These are phyloP conservation scores for Sanghuangporus sanghuang DNA, from an alignment of 1,284 basidiomycete species.

Conservation along the genomic window DNA sequence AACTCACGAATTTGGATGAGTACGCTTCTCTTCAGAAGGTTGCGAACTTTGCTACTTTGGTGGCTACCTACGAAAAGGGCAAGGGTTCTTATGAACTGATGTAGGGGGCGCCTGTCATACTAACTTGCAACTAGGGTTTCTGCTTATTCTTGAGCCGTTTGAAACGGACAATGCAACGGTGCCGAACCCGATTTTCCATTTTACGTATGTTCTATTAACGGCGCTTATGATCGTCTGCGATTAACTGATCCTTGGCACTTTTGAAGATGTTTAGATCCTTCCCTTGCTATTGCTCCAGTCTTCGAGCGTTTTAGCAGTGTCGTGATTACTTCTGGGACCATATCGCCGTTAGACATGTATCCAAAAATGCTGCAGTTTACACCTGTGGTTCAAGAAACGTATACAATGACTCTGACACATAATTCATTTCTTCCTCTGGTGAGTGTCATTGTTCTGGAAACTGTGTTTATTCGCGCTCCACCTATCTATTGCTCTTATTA, in stretches of 20 bases:
- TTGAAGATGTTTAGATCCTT: conserved; percentile 89
- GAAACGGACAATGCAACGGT: conserved; percentile 99
- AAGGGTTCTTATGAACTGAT: conserved; percentile 15
- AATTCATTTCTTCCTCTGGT: conserved; percentile 98
- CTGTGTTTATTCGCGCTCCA: not conserved
- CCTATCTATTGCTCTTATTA: not conserved
- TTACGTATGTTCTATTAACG: conserved; percentile 60
- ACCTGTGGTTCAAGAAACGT: conserved; percentile 95
- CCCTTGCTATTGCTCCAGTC: conserved; percentile 95
- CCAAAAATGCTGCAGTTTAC: conserved; percentile 99
- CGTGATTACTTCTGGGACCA: conserved; percentile 98
- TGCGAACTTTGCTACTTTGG: conserved; percentile 93
- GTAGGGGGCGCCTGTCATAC: not conserved
- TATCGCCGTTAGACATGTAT: conserved; percentile 99
- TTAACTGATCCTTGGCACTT: not conserved
- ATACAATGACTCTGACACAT: conserved; percentile 96
- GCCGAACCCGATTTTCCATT: conserved; percentile 98
- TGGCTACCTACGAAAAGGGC: conserved; percentile 98
- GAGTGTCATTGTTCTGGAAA: conserved; percentile 24
- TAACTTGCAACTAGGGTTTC: conserved; percentile 60
- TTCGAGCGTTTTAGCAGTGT: conserved; percentile 99
- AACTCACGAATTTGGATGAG: conserved; percentile 90
- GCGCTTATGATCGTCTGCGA: not conserved
- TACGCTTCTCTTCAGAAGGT: conserved; percentile 92
- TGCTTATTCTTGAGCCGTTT: conserved; percentile 97